Conservation (phyloP, 495 filamentous ascomycete genomes). For the Venustampulla echinocandica region DNA sequence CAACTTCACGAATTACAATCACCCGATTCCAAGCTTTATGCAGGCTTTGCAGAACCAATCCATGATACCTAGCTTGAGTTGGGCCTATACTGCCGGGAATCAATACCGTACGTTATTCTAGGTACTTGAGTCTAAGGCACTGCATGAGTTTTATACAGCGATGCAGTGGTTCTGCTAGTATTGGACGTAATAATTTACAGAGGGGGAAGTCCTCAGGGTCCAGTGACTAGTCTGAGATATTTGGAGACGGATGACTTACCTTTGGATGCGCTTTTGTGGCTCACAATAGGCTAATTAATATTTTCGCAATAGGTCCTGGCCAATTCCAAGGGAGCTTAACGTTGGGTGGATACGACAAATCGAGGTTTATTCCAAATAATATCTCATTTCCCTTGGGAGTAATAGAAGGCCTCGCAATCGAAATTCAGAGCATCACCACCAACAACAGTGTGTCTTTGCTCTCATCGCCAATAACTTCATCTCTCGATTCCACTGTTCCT, state of each 20-base stretch:
- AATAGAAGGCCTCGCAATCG: constrained; percentile 4
- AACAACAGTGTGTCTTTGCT: constrained; percentile 24
- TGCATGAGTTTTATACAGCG: no score
- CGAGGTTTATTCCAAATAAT: constrained; percentile 37
- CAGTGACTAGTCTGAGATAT: no score
- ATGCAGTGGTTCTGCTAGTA: no score
- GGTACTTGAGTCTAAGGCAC: no score
- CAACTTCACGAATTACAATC: constrained; percentile 35
- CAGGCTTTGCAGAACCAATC: constrained; percentile 36
- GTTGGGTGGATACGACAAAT: constrained; percentile 46
- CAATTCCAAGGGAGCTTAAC: constrained; percentile 42
- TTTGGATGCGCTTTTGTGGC: no score
- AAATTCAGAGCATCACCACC: constrained; percentile 7
- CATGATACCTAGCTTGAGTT: constrained; percentile 44
- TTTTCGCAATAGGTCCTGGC: constrained; percentile 37
- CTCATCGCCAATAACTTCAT: constrained; percentile 25
- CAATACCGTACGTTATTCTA: constrained; percentile 28
- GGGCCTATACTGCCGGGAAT: constrained; percentile 47
- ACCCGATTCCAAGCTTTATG: constrained; percentile 38
- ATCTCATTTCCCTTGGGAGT: constrained; percentile 30
- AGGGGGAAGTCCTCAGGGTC: no score
- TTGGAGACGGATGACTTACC: no score
- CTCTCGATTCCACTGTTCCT: constrained; percentile 45
- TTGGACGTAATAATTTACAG: no score
- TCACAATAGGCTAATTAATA: no score